Conservation (phyloP, 176 grass and related monocot genomes). For the Oropetium thomaeum region DNA sequence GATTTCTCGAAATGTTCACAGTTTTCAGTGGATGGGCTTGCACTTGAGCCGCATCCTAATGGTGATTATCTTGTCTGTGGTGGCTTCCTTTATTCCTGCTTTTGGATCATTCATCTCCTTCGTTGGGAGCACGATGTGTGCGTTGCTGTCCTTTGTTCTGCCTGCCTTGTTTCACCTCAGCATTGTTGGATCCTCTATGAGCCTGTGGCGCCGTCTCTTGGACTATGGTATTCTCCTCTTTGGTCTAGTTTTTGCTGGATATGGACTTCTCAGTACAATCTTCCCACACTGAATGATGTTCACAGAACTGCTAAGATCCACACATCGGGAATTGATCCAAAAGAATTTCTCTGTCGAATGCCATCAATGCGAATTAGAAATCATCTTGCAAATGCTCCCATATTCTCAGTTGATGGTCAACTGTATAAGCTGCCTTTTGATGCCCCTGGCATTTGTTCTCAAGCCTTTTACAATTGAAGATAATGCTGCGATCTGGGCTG, state of each 20-base stretch:
- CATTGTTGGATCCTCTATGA: conserved; percentile 57
- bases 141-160: conserved; percentile 78
- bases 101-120: conserved; percentile 81
- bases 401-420: not conserved
- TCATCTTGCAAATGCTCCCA: not conserved
- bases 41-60: conserved; percentile 54
- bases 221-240: conserved; percentile 64
- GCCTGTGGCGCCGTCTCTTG: conserved; percentile 32
- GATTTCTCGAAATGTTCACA: conserved; percentile 12
- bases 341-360: not conserved
- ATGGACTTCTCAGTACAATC: conserved; percentile 49
- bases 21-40: conserved; percentile 38
- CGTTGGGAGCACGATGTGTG: conserved; percentile 82
- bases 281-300: not conserved
- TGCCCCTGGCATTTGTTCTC: not conserved
- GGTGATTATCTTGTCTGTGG: conserved; percentile 37
- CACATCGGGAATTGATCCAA: not conserved
- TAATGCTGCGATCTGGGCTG: not conserved
- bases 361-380: not conserved
- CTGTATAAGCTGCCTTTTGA: not conserved
- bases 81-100: conserved; percentile 74
- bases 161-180: conserved; percentile 67
- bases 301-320: not conserved
- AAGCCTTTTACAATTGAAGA: not conserved
- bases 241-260: conserved; percentile 55